These are phyloP conservation scores for Nicotiana knightiana DNA, from an alignment of 257 asterid species.

Conservation along the genomic window DNA sequence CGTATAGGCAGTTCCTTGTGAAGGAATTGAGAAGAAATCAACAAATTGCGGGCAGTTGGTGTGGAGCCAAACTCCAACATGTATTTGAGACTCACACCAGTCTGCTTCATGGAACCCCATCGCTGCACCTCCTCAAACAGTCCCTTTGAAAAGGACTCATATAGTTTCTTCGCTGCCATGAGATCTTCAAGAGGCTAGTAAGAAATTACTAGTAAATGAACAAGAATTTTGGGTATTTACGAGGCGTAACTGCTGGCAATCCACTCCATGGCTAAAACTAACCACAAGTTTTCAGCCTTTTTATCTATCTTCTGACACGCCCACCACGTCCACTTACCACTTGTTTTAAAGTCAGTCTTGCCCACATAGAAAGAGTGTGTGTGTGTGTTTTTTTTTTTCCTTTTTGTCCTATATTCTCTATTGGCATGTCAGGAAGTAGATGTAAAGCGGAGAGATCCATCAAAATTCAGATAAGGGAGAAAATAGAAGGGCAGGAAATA, in stretches of 20 bases:
- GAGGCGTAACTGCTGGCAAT: background rate
- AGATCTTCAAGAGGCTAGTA: background rate
- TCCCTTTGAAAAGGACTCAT: conserved; percentile 42
- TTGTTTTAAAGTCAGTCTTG: no score
- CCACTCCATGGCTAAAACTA: no score
- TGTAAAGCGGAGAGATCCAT: background rate
- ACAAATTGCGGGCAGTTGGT: conserved; percentile 59
- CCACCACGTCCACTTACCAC: background rate
- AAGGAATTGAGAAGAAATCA: conserved; percentile 78
- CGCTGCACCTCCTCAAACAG: conserved; percentile 55
- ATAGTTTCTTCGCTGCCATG: conserved; percentile 72
- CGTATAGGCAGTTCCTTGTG: conserved; percentile 82
- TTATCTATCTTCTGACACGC: background rate
- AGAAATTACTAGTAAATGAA: no score
- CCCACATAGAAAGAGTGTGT: background rate
- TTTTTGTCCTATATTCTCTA: no score
- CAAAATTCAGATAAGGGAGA: background rate
- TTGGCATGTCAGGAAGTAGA: no score
- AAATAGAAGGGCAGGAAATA: background rate
- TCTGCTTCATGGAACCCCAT: conserved; percentile 82
- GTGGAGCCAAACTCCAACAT: conserved; percentile 89
- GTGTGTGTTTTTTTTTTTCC: no score
- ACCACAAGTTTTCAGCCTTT: background rate
- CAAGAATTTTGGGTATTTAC: background rate
- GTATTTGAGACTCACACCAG: conserved; percentile 79